Percentiles rank a stretch among this genome's conserved stretches.
These are phyloP conservation scores for Phytophthora fragariaefolia DNA, from an alignment of 352 stramenopile genomes.

Conservation along the genomic window DNA sequence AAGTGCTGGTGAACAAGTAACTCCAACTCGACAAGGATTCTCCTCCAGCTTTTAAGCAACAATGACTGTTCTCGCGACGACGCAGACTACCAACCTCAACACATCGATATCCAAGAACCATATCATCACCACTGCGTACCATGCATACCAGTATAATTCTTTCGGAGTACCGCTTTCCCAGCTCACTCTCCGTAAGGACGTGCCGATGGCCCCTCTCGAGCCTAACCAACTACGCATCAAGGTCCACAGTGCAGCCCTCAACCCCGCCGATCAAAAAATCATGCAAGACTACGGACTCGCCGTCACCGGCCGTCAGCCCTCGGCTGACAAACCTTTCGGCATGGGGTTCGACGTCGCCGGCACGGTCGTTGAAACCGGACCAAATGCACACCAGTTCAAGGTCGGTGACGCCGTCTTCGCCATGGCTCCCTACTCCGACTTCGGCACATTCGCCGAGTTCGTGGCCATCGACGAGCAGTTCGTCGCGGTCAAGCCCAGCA, in stretches of 20 bases:
- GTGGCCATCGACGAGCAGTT: slow-evolving; percentile 45
- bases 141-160: slow-evolving; percentile 41
- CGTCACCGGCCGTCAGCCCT: slow-evolving; percentile 40
- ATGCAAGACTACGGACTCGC: slow-evolving; percentile 43
- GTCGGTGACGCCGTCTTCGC: slow-evolving; percentile 75
- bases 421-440: slow-evolving; percentile 38
- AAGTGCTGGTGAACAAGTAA: slow-evolving; percentile 10
- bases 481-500: slow-evolving; percentile 57
- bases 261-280: slow-evolving; percentile 69
- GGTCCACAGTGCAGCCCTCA: slow-evolving; percentile 41
- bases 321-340: slow-evolving; percentile 39
- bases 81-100: neutral
- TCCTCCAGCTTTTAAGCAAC: neutral
- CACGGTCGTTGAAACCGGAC: slow-evolving; percentile 60
- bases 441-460: slow-evolving; percentile 67
- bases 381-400: slow-evolving; percentile 48
- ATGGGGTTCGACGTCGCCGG: slow-evolving; percentile 76
- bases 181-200: slow-evolving; percentile 44
- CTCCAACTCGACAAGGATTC: neutral
- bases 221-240: slow-evolving; percentile 39
- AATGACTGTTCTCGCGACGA: slow-evolving; percentile 14
- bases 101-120: too few species aligned
- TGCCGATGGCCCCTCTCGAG: slow-evolving; percentile 23
- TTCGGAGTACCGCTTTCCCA: slow-evolving; percentile 38
- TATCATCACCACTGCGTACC: too few species aligned